Conservation (phyloP, 106 monocot species). For the Dendrobium nobile region DNA sequence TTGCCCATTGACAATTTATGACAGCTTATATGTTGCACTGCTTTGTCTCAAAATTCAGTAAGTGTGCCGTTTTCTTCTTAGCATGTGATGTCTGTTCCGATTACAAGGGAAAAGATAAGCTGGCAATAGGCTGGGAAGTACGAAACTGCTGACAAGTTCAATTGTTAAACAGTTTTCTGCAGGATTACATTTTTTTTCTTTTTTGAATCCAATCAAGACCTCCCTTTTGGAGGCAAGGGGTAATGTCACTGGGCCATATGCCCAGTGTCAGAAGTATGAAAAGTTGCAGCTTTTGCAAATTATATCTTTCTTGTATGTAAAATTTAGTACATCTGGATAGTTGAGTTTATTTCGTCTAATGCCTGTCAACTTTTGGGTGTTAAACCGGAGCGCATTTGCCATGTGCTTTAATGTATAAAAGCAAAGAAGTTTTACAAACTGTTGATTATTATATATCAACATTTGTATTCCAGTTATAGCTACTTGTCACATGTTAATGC, state of each 20-base stretch:
- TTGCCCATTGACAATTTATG: background rate
- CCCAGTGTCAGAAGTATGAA: background rate
- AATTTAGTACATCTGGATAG: background rate
- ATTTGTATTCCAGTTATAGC: background rate
- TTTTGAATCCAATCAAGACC: background rate
- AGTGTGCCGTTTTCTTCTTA: background rate
- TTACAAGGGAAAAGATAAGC: background rate
- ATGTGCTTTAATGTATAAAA: background rate
- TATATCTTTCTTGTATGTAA: background rate
- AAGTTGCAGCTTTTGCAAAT: background rate
- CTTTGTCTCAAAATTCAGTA: background rate
- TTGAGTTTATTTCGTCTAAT: background rate
- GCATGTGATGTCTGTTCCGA: background rate
- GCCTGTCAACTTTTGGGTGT: background rate
- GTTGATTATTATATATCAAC: background rate
- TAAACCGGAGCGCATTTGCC: background rate
- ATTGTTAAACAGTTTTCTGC: background rate
- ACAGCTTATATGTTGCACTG: background rate
- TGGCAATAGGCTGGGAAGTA: background rate
- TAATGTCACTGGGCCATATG: no score
- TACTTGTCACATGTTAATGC: background rate
- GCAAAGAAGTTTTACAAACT: background rate
- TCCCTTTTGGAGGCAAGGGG: background rate
- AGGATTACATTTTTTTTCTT: background rate
- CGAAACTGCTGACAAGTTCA: background rate